Percentiles rank a stretch among this genome's conserved stretches.
These are phyloP conservation scores for Pochonia chlamydosporia DNA, from an alignment of 2,329 filamentous ascomycete species.

Conservation along the genomic window DNA sequence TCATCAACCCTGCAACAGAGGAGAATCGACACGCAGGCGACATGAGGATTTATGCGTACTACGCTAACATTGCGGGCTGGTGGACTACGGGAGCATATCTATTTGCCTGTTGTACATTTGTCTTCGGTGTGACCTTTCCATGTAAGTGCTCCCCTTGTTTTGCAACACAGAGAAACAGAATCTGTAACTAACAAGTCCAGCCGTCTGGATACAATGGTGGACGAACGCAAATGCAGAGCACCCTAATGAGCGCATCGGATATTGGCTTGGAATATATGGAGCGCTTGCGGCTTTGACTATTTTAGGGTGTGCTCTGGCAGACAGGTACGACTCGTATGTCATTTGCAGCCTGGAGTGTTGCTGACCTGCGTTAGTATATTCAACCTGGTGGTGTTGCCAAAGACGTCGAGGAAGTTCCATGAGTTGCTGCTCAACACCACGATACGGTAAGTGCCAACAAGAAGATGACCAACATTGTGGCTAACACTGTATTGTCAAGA, in stretches of 20 bases:
- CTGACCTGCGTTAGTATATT: background rate
- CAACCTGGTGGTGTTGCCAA: background rate
- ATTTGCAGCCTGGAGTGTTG: too few species aligned
- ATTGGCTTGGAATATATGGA: slow-evolving; percentile 16
- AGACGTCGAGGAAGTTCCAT: slow-evolving; percentile 3
- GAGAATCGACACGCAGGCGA: background rate
- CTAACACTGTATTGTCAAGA: background rate
- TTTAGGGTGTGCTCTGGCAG: background rate
- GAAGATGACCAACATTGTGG: background rate
- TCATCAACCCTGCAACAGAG: background rate
- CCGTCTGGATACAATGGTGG: slow-evolving; percentile 19
- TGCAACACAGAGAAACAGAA: too few species aligned
- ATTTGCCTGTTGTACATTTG: background rate
- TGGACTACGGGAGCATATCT: background rate
- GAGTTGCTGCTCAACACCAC: slow-evolving; percentile 20
- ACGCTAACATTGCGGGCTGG: background rate
- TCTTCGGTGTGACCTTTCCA: background rate
- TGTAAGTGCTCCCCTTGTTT: background rate
- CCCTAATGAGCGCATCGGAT: slow-evolving; percentile 13
- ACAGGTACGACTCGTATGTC: background rate
- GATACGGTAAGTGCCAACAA: slow-evolving; percentile 14
- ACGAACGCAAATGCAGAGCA: slow-evolving; percentile 12
- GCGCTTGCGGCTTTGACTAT: slow-evolving; percentile 8
- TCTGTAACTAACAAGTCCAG: slow-evolving; percentile 3
- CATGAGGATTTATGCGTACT: background rate